phyloP scores from a whole-genome alignment of 2,329 filamentous ascomycete genomes.

The Onygenales sp. region DNA sequence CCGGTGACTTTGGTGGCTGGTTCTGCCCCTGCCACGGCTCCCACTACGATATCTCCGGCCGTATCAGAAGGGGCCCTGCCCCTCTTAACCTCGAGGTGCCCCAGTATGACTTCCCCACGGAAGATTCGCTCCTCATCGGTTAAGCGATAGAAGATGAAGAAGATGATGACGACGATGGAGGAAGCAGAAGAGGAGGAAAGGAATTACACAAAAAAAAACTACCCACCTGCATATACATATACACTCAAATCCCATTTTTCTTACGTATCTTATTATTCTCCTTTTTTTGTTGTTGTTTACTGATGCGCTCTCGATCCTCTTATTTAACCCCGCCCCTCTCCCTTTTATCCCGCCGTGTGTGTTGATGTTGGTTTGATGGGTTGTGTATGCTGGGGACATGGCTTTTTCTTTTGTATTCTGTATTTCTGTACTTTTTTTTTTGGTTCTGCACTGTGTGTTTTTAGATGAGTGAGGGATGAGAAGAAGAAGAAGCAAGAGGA shows the following conservation, averaged over 20 bases:
- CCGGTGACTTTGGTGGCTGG: constrained; percentile 96
- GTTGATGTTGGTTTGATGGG: neutral
- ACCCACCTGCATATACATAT: neutral
- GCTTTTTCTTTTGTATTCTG: neutral
- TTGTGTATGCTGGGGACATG: constrained; percentile 1
- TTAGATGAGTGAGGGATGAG: neutral
- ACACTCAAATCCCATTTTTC: too few species aligned
- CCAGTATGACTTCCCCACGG: constrained; percentile 83
- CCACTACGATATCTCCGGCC: constrained; percentile 98
- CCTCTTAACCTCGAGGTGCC: constrained; percentile 97
- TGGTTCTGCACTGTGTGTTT: too few species aligned
- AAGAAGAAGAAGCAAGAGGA: neutral
- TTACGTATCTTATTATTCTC: too few species aligned
- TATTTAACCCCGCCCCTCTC: neutral
- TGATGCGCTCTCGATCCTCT: too few species aligned
- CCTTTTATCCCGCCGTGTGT: neutral
- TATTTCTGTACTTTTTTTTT: neutral
- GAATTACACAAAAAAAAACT: neutral
- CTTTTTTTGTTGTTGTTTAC: too few species aligned
- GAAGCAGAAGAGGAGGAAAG: neutral
- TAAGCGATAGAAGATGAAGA: constrained; percentile 40
- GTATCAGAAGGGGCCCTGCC: constrained; percentile 93
- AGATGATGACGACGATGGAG: neutral
- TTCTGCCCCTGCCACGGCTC: constrained; percentile 99
- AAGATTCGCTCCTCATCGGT: constrained; percentile 84